Conservation (phyloP, 176 grass and related monocot genomes). For the Oropetium thomaeum region DNA sequence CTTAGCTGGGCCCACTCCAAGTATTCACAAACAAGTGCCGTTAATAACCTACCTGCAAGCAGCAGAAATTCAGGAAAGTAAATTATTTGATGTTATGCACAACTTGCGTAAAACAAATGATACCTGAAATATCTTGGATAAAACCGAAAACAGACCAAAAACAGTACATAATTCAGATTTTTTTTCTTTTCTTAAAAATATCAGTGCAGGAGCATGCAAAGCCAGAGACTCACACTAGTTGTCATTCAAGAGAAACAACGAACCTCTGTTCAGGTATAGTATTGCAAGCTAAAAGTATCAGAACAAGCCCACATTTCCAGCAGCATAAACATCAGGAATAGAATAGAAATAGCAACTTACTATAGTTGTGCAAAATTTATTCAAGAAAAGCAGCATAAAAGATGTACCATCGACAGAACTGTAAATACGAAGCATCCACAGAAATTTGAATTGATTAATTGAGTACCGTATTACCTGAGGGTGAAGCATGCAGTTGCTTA, state of each 20-base stretch:
- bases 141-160: background rate
- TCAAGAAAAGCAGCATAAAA: no score
- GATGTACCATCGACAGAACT: background rate
- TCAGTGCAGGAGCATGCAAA: background rate
- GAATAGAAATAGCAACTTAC: slow-evolving; percentile 13
- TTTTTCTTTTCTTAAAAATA: slow-evolving; percentile 12
- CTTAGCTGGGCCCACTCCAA: slow-evolving; percentile 94
- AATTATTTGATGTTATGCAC: slow-evolving; percentile 18
- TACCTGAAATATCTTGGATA: background rate
- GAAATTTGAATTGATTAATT: background rate
- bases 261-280: slow-evolving; percentile 11
- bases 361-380: background rate
- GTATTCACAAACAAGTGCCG: slow-evolving; percentile 80
- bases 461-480: slow-evolving; percentile 47
- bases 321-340: slow-evolving; percentile 1
- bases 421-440: slow-evolving; percentile 12
- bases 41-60: slow-evolving; percentile 81
- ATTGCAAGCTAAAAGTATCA: slow-evolving; percentile 2
- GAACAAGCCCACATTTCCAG: background rate
- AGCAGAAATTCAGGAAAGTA: slow-evolving; percentile 16
- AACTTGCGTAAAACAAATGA: background rate
- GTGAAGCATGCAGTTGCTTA: slow-evolving; percentile 77
- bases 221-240: background rate
- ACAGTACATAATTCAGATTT: background rate
- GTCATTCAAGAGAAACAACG: background rate